Percentiles rank a stretch among this genome's conserved stretches.
Evolutionary conservation across 306 rosid species (phyloP).

Genomic region (Trifolium pratense): DNA sequence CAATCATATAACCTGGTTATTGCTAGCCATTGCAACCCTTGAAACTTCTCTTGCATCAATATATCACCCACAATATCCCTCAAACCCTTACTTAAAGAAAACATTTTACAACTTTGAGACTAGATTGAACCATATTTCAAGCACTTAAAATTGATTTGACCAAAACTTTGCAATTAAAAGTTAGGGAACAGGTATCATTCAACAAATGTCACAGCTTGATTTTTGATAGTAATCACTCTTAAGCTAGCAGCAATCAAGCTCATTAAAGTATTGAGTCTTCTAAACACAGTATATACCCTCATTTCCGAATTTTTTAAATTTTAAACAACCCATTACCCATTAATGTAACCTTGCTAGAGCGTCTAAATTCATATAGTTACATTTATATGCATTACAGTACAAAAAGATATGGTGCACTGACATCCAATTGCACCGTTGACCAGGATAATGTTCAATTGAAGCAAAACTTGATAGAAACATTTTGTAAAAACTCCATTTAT

Average conservation of each 20-base stretch:
- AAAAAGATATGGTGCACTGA: not conserved
- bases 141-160: not conserved
- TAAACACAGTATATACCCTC: not conserved
- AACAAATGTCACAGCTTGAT: not conserved
- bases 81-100: not conserved
- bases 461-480: not conserved
- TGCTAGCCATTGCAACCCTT: not conserved
- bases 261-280: not conserved
- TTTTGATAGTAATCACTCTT: not conserved
- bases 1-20: not conserved
- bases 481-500: not conserved
- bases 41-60: not conserved
- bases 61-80: not conserved
- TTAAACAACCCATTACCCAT: not conserved
- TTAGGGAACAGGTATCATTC: not conserved
- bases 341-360: conserved; percentile 5
- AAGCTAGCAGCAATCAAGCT: conserved; percentile 8
- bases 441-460: not conserved
- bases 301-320: not conserved
- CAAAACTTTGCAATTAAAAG: not conserved
- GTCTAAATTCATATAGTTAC: not conserved
- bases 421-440: not conserved
- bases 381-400: not conserved
- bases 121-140: not conserved
- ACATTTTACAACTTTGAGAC: not conserved